Percentiles rank a stretch among this genome's conserved stretches.
phyloP scores from a whole-genome alignment of 768 basidiomycete genomes.

The Punctularia strigosozonata region DNA sequence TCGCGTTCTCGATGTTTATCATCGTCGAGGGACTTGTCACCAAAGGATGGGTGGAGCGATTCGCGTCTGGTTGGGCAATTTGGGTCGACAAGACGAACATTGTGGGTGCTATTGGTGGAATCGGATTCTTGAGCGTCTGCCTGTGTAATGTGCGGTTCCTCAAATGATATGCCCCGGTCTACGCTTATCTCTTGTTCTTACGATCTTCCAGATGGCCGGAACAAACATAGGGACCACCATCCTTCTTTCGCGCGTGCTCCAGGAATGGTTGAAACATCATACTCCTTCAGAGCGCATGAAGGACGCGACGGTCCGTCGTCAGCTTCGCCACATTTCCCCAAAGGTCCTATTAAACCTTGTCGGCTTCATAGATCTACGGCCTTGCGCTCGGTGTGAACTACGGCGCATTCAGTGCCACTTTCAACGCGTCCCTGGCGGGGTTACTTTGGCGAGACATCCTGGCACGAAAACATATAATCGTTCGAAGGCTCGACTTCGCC shows the following conservation, averaged over 20 bases:
- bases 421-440: conserved; percentile 81
- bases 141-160: conserved; percentile 47
- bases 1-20: conserved; percentile 92
- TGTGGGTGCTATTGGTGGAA: conserved; percentile 29
- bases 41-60: conserved; percentile 83
- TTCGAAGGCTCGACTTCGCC: too few species aligned
- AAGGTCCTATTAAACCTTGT: too few species aligned
- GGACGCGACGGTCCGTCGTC: too few species aligned
- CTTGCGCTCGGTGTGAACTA: conserved; percentile 84
- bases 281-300: too few species aligned
- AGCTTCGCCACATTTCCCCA: too few species aligned
- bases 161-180: background rate
- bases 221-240: conserved; percentile 92
- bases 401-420: conserved; percentile 84
- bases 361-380: conserved; percentile 27
- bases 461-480: conserved; percentile 60
- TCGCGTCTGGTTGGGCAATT: conserved; percentile 52
- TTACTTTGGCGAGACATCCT: conserved; percentile 75
- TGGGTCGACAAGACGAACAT: conserved; percentile 26
- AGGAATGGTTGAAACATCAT: conserved; percentile 27
- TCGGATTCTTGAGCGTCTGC: conserved; percentile 61
- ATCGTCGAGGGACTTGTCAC: conserved; percentile 75
- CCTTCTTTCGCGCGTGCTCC: conserved; percentile 71
- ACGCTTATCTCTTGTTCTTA: background rate
- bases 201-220: conserved; percentile 39